A percentile compares a stretch with the other conserved stretches of the same genome.
Evolutionary conservation across 345 rosid species (phyloP).

Genomic region (Mangifera indica): DNA sequence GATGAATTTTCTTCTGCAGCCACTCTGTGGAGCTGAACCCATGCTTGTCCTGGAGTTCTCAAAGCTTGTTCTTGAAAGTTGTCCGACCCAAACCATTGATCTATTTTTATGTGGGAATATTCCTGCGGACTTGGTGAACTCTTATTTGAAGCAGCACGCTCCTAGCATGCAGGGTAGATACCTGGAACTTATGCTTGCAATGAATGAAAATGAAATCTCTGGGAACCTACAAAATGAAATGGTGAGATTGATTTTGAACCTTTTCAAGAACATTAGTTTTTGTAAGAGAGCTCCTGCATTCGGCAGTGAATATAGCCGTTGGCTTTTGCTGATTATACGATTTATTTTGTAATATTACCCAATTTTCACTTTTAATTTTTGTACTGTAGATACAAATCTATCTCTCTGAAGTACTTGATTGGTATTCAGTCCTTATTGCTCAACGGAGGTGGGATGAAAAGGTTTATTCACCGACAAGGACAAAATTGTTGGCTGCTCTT

Average conservation of each 20-base stretch:
- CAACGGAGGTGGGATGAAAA: slow-evolving; percentile 90
- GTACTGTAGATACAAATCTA: slow-evolving; percentile 82
- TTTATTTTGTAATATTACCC: slow-evolving; percentile 6
- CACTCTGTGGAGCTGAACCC: slow-evolving; percentile 85
- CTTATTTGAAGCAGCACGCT: slow-evolving; percentile 95
- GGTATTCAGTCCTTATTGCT: slow-evolving; percentile 63
- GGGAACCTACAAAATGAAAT: slow-evolving; percentile 97
- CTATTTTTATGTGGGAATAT: slow-evolving; percentile 90
- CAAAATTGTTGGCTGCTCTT: slow-evolving; percentile 82
- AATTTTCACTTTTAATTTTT: not conserved
- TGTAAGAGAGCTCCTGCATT: not conserved
- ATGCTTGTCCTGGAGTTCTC: slow-evolving; percentile 97
- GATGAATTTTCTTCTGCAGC: slow-evolving; percentile 54
- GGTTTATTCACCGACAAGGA: slow-evolving; percentile 76
- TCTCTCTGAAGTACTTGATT: slow-evolving; percentile 87
- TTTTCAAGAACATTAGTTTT: not conserved
- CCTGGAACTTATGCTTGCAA: slow-evolving; percentile 94
- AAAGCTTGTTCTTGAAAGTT: slow-evolving; percentile 90
- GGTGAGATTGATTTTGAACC: slow-evolving; percentile 42
- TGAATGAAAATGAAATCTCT: slow-evolving; percentile 86
- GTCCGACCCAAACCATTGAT: slow-evolving; percentile 89
- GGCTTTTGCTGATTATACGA: not conserved
- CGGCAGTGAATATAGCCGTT: slow-evolving; percentile 5
- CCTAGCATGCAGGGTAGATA: slow-evolving; percentile 95
- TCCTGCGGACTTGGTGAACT: slow-evolving; percentile 94